These are phyloP conservation scores for Ganoderma multipileum DNA, from an alignment of 1,284 basidiomycete genomes.

Conservation along the genomic window DNA sequence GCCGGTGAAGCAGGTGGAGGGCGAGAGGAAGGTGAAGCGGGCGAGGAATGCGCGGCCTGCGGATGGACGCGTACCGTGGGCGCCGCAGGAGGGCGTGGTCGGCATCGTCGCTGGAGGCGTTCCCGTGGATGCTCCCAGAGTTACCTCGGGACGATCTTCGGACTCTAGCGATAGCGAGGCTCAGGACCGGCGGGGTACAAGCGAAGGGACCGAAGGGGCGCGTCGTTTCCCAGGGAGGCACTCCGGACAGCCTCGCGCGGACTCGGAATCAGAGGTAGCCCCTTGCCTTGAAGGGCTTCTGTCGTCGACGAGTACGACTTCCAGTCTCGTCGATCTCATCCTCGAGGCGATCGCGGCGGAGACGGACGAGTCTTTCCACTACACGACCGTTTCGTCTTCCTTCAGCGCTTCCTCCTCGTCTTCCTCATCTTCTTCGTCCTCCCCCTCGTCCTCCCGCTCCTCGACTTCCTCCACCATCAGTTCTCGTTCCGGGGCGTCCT, in stretches of 20 bases:
- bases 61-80: background rate
- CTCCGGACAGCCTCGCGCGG: background rate
- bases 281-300: background rate
- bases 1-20: background rate
- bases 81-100: background rate
- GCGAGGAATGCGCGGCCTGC: background rate
- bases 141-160: background rate
- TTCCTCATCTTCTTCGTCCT: background rate
- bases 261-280: background rate
- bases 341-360: conserved; percentile 15
- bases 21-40: background rate
- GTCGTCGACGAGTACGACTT: conserved; percentile 6
- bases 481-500: background rate
- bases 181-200: background rate
- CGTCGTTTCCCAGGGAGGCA: background rate
- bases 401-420: background rate
- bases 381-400: background rate
- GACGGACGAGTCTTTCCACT: conserved; percentile 5
- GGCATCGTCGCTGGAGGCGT: background rate
- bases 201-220: background rate
- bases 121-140: background rate
- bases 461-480: background rate
- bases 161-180: background rate
- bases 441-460: background rate
- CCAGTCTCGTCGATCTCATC: conserved; percentile 12